Evolutionary conservation across 768 basidiomycete species (phyloP).

Genomic region (Suillus subluteus): DNA sequence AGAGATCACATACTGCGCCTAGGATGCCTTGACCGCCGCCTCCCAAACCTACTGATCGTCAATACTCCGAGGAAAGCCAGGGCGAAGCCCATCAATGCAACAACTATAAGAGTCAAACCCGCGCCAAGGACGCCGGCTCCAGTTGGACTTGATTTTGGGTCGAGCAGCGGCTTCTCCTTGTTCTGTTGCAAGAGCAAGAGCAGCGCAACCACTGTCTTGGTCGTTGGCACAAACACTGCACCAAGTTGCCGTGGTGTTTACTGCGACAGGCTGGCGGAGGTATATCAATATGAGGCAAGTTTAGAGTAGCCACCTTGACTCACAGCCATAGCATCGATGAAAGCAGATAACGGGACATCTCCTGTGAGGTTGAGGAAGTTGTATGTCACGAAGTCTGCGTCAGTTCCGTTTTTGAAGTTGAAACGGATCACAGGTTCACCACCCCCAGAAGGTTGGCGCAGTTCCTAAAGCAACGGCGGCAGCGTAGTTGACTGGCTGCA

Average conservation of each 20-base stretch:
- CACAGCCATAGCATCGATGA: conserved; percentile 47
- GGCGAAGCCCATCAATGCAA: conserved; percentile 39
- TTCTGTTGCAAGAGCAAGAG: conserved; percentile 38
- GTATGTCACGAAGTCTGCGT: conserved; percentile 51
- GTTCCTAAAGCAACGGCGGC: conserved; percentile 60
- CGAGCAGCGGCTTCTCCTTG: conserved; percentile 36
- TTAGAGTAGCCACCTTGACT: conserved; percentile 15
- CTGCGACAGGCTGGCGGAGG: conserved; percentile 44
- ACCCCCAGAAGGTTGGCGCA: conserved; percentile 49
- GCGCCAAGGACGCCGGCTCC: conserved; percentile 75
- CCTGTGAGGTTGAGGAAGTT: conserved; percentile 45
- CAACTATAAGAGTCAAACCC: conserved; percentile 51
- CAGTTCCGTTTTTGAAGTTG: conserved; percentile 72
- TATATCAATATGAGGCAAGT: conserved; percentile 5
- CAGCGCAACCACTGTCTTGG: conserved; percentile 58
- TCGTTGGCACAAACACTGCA: conserved; percentile 62
- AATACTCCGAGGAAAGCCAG: conserved; percentile 46
- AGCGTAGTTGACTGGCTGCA: conserved; percentile 61
- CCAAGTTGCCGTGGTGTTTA: conserved; percentile 61
- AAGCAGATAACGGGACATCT: conserved; percentile 58
- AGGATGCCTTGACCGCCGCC: background rate
- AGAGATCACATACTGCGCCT: conserved; percentile 23
- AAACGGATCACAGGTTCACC: conserved; percentile 59
- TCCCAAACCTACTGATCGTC: conserved; percentile 26
- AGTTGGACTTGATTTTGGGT: conserved; percentile 48